Evolutionary conservation across 129 eudicot genomes (phyloP).

Genomic region (Pseudognaphalium luteoalbum): DNA sequence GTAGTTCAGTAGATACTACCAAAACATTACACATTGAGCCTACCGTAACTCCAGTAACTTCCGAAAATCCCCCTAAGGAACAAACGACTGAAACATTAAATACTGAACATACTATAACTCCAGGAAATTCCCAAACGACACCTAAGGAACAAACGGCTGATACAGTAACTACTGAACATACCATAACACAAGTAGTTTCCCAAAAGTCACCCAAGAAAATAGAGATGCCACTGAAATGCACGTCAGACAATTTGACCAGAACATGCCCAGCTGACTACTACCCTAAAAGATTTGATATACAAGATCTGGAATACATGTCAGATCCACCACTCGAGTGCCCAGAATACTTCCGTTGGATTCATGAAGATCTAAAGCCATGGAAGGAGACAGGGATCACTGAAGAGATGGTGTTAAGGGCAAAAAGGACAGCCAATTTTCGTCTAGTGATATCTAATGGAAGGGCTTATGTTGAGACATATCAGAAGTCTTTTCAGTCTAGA

Average conservation of each 20-base stretch:
- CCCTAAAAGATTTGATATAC: conserved; percentile 30
- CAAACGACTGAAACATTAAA: conserved; percentile 20
- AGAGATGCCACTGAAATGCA: conserved; percentile 45
- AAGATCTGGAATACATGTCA: conserved; percentile 33
- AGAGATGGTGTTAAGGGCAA: conserved; percentile 54
- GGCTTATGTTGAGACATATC: conserved; percentile 42
- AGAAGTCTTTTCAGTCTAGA: conserved; percentile 53
- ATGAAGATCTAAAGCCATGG: conserved; percentile 62
- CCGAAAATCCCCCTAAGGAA: not conserved
- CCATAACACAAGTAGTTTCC: conserved; percentile 30
- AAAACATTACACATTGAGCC: conserved; percentile 25
- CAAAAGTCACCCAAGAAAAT: conserved; percentile 20
- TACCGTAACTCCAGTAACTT: conserved; percentile 9
- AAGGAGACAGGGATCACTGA: conserved; percentile 47
- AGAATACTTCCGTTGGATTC: conserved; percentile 59
- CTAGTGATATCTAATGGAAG: conserved; percentile 48
- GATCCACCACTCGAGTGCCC: conserved; percentile 42
- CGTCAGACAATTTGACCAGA: conserved; percentile 28
- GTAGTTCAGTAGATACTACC: conserved; percentile 20
- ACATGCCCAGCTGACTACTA: conserved; percentile 59
- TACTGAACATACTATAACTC: conserved; percentile 14
- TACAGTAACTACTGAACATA: conserved; percentile 17
- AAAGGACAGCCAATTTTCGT: conserved; percentile 38
- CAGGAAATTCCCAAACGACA: conserved; percentile 11
- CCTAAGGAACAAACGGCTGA: not conserved